phyloP scores from a whole-genome alignment of 257 asterid genomes.

The Solanum stenotomum region DNA sequence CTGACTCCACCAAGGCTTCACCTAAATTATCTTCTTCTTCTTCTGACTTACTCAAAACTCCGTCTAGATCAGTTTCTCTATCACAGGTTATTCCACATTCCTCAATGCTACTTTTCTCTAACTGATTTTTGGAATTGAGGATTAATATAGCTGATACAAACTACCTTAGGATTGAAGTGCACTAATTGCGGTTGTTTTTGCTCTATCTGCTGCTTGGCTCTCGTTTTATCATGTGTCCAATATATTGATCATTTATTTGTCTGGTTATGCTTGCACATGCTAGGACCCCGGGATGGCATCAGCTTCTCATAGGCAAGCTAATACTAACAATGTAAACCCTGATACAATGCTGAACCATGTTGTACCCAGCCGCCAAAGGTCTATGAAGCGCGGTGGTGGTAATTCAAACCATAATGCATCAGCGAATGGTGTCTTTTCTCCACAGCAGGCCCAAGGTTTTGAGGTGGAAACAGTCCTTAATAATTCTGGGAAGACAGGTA shows the following conservation, averaged over 20 bases:
- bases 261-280: not conserved
- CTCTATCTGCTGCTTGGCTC: not conserved
- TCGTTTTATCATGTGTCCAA: not conserved
- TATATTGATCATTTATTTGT: not conserved
- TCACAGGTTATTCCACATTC: slow-evolving; percentile 33
- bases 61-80: slow-evolving; percentile 17
- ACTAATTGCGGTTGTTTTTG: not conserved
- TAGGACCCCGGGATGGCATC: slow-evolving; percentile 21
- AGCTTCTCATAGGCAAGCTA: slow-evolving; percentile 36
- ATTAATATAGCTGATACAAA: not conserved
- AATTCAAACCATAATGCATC: slow-evolving; percentile 20
- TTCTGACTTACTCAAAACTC: slow-evolving; percentile 28
- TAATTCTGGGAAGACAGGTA: slow-evolving; percentile 28
- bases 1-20: slow-evolving; percentile 58
- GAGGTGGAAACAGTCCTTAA: slow-evolving; percentile 15
- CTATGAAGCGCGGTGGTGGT: slow-evolving; percentile 39
- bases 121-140: not conserved
- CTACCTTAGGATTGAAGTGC: not conserved
- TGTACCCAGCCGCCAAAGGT: slow-evolving; percentile 35
- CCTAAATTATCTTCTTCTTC: slow-evolving; percentile 44
- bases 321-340: slow-evolving; percentile 13
- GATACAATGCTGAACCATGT: slow-evolving; percentile 28
- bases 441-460: slow-evolving; percentile 20
- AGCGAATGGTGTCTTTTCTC: slow-evolving; percentile 32
- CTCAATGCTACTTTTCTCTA: not conserved